Conservation (phyloP, 768 basidiomycete genomes). For the Leccinum rimulosum region DNA sequence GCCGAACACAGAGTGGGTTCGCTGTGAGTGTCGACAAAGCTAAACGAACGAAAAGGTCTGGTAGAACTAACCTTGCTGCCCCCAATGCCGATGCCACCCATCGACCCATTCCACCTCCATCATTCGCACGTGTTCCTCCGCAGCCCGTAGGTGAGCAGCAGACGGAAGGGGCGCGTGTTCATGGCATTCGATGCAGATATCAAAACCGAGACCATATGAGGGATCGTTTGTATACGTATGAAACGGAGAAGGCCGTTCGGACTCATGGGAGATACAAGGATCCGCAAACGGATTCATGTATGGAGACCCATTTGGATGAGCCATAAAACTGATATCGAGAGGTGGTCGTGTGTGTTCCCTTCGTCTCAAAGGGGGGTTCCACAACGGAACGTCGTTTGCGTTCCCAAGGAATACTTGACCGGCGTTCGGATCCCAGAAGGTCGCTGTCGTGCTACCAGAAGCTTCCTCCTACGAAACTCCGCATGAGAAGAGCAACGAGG, state of each 20-base stretch:
- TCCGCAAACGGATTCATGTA: constrained; percentile 20
- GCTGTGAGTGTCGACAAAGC: constrained; percentile 3
- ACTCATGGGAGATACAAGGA: constrained; percentile 9
- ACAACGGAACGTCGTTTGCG: constrained; percentile 71
- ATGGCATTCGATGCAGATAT: constrained; percentile 87
- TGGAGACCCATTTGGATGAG: constrained; percentile 3
- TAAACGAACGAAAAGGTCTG: background rate
- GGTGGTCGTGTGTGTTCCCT: constrained; percentile 1
- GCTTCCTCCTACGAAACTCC: constrained; percentile 17
- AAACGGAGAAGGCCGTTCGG: constrained; percentile 34
- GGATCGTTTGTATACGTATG: constrained; percentile 41
- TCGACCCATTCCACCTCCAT: constrained; percentile 69
- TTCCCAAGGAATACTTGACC: constrained; percentile 84
- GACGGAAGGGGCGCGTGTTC: constrained; percentile 76
- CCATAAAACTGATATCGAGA: background rate
- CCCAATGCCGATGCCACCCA: constrained; percentile 29
- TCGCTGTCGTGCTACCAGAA: constrained; percentile 36
- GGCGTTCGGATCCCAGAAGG: constrained; percentile 51
- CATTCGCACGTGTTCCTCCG: constrained; percentile 69
- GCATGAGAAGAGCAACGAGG: background rate
- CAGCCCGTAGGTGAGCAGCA: constrained; percentile 61
- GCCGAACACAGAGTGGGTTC: background rate
- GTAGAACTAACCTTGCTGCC: constrained; percentile 13
- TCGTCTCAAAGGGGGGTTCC: constrained; percentile 23
- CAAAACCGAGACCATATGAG: constrained; percentile 61